These are phyloP conservation scores for Cicer chorassanicum DNA, from an alignment of 306 rosid genomes.

Conservation along the genomic window DNA sequence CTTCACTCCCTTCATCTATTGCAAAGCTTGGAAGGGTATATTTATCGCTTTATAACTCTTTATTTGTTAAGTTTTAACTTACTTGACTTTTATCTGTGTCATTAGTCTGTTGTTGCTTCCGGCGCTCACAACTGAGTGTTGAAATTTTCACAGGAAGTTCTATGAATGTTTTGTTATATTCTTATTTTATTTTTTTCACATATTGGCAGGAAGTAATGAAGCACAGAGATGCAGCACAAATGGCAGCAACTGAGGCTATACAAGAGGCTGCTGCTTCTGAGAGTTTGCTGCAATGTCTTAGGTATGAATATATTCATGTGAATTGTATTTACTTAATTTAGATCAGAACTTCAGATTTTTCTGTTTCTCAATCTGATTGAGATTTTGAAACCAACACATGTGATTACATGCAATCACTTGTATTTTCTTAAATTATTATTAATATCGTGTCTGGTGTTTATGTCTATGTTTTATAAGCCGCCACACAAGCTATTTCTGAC, in stretches of 20 bases:
- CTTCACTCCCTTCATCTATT: constrained; percentile 82
- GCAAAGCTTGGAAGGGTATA: constrained; percentile 96
- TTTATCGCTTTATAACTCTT: constrained; percentile 15
- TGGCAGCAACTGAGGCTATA: constrained; percentile 89
- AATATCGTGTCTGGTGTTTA: too few relatives aligned
- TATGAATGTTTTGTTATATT: constrained; percentile 27
- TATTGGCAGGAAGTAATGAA: constrained; percentile 80
- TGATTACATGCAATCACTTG: too few relatives aligned
- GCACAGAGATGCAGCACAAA: constrained; percentile 92
- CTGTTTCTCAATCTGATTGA: not conserved
- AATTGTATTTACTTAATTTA: constrained; percentile 14
- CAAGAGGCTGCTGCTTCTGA: constrained; percentile 97
- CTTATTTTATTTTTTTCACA: constrained; percentile 31
- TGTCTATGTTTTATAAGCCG: too few relatives aligned
- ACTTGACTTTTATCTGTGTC: not conserved
- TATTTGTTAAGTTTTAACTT: constrained; percentile 30
- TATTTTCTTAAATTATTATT: too few relatives aligned
- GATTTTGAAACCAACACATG: not conserved
- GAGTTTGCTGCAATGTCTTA: constrained; percentile 82
- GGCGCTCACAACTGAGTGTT: not conserved
- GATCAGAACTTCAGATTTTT: not conserved
- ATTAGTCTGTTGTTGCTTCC: not conserved
- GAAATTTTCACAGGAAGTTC: not conserved
- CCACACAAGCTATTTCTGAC: constrained; percentile 37
- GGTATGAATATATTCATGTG: constrained; percentile 54